Evolutionary conservation across 2,329 filamentous ascomycete species (phyloP).

Genomic region (Aspergillus fructus): DNA sequence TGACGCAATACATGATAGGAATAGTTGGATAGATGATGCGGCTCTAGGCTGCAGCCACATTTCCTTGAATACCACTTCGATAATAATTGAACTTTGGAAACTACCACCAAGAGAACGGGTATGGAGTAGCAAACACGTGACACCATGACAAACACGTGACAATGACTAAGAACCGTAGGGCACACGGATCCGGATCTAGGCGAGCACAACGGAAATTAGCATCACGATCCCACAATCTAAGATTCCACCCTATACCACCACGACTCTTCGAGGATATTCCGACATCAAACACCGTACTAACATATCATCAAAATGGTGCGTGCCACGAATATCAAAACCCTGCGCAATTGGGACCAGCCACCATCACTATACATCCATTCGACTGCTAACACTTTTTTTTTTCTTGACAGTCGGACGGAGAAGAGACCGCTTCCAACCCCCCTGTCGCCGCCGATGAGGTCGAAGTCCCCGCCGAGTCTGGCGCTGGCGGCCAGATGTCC

Average conservation of each 20-base stretch:
- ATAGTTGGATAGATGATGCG: conserved; percentile 16
- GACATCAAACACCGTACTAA: conserved; percentile 38
- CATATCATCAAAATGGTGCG: conserved; percentile 48
- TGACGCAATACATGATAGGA: conserved; percentile 24
- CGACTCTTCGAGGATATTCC: conserved; percentile 56
- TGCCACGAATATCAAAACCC: not conserved
- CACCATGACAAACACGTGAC: not conserved
- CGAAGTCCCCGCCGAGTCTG: conserved; percentile 89
- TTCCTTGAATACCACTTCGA: not conserved
- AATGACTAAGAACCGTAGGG: conserved; percentile 20
- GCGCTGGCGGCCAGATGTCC: conserved; percentile 73
- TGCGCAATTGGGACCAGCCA: not conserved
- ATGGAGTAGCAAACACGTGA: not conserved
- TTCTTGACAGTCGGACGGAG: conserved; percentile 88
- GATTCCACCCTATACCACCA: conserved; percentile 29
- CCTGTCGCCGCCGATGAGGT: conserved; percentile 78
- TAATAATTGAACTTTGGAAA: not conserved
- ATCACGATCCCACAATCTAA: conserved; percentile 24
- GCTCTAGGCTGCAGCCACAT: not conserved
- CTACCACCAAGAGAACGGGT: too few relatives aligned
- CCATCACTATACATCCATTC: not conserved
- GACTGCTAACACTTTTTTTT: not conserved
- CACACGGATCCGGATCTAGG: conserved; percentile 24
- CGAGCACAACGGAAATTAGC: conserved; percentile 27
- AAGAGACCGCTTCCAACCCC: conserved; percentile 80